Evolutionary conservation across 805 yeast genomes (phyloP), one percentile per base, ranked within the genome.

Genomic region (Candida golubevii): DNA sequence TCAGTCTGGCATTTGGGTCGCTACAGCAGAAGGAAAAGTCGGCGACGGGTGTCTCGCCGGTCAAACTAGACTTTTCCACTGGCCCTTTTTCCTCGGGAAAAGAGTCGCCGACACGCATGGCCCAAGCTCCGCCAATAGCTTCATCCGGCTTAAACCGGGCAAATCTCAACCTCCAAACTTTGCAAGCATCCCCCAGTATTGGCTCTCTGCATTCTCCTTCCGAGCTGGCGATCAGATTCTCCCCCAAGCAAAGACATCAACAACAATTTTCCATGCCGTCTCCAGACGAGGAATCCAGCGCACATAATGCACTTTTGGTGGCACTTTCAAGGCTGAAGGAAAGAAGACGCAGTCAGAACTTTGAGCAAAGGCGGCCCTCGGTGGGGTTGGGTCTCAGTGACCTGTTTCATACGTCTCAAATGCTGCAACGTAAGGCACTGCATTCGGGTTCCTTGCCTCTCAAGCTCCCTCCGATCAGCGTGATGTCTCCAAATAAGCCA

Each of bases 261-360:
- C 42, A 35, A 7, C 42, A 13, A 27, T 23, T 48, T 14, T 31
- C 39, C 28, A 38, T 60, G 42, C 69, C 69, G 5, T 55, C 63
- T 6, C 68, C 68, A 1, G 67, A 67, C 39, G 72, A 65, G 44
- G 74, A 70, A 47, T 57, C 66, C n/a, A 68, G 73, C 51, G 76
- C 76, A 4, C 76, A 71, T 43, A 62, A 61, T 46, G 76, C 76
- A n/a, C 60, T 71, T 34, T 53, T 68, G 48, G 72, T 72, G 6
- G 71, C 75, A 0, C 52, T 69, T 13, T 58, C 65, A n/a, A 54
- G 59, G 41, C 52, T 61, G 34, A 59, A 58, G 40, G 47, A 42
- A 26, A 34, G 54, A 12, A 36, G 49, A 23, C 41, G 36, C 15
- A 47, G 53, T 39, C 46, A 41, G 26, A 36, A 44, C 30, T 41